Base-by-base conservation (phyloP, 176 grass and related monocot genomes). In the Oryza nivara region DNA sequence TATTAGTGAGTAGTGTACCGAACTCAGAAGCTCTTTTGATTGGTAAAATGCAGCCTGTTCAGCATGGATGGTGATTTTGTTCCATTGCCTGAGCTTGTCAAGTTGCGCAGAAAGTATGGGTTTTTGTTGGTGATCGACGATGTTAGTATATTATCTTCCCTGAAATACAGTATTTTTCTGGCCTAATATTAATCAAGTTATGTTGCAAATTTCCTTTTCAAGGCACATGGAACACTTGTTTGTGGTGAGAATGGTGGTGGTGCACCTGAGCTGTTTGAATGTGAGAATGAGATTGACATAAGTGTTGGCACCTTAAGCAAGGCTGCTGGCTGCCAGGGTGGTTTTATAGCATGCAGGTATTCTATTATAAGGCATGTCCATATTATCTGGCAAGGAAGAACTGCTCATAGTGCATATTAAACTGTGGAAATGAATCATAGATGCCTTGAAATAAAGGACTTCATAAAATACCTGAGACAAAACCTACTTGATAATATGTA, bases 61-160 rank as follows among this genome's bases (percentile, higher is more conserved):
- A 94, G 91, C 80, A 94, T 99, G 96, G 93, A 94, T 89, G 96
- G 96, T 86, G 96, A 99, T 86, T 94, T 96, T 74, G 93, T 91
- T 81, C 96, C 93, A 43, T 83, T 98, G 25, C 36, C 60, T 81
- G 15, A 98, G 70, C 89, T 98, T 87, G 93, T 89, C 64, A 54
- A 88, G 44, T 80, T 98, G 73, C 85, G 89, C 66, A 90, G 81
- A 72, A 94, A 98, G 75, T 91, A 95, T 75, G 86, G 78, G 19
- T 95, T 98, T 93, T 63, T 98, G 46, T 90, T 98, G 85, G 91
- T 92, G 72, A 95, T 98, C 85, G 91, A 95, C 87, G 93, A 95
- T 90, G 93, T 95, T 78, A 92, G 88, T 87, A 80, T 70, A 77
- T 75, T 86, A 41, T 80, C 72, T 86, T 22, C 79, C 40, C 40